phyloP scores from a whole-genome alignment of 345 rosid species.

The Reutealis trisperma region DNA sequence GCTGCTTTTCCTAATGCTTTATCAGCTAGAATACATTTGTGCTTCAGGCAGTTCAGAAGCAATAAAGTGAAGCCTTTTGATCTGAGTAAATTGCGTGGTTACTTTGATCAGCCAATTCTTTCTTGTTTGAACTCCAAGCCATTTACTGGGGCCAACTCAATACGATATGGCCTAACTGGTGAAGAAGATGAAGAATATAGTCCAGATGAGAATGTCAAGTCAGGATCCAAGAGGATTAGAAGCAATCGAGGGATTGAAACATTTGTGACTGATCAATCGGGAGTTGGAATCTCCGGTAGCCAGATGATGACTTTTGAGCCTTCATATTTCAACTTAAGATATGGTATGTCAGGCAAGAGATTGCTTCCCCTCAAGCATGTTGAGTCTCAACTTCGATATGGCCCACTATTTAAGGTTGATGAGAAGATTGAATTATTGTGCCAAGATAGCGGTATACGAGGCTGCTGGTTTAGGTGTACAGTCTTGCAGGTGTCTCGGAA shows the following conservation, averaged over 20 bases:
- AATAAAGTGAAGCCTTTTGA: constrained; percentile 79
- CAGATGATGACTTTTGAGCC: constrained; percentile 39
- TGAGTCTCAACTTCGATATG: constrained; percentile 42
- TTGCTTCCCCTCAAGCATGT: constrained; percentile 57
- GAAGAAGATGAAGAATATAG: constrained; percentile 63
- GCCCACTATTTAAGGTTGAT: constrained; percentile 47
- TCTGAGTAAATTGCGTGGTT: constrained; percentile 83
- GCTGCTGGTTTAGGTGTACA: constrained; percentile 96
- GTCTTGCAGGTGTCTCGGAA: constrained; percentile 63
- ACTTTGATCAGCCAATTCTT: constrained; percentile 74
- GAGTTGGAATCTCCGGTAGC: constrained; percentile 29
- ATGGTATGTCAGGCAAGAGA: constrained; percentile 47
- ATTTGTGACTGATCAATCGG: constrained; percentile 39
- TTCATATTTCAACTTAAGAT: constrained; percentile 48
- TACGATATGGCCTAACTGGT: constrained; percentile 41
- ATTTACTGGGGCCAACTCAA: constrained; percentile 41
- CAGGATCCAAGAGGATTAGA: constrained; percentile 68
- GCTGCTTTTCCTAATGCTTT: constrained; percentile 62
- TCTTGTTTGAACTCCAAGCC: constrained; percentile 59
- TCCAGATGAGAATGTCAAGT: constrained; percentile 50
- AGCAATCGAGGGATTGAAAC: constrained; percentile 40
- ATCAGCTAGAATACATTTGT: constrained; percentile 63
- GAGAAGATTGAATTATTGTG: constrained; percentile 79
- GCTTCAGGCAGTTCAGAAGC: constrained; percentile 83
- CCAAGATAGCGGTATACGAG: constrained; percentile 98